Percentiles rank a stretch among this genome's conserved stretches.
These are phyloP conservation scores for Mikania micrantha DNA, from an alignment of 129 eudicot genomes.

Conservation along the genomic window DNA sequence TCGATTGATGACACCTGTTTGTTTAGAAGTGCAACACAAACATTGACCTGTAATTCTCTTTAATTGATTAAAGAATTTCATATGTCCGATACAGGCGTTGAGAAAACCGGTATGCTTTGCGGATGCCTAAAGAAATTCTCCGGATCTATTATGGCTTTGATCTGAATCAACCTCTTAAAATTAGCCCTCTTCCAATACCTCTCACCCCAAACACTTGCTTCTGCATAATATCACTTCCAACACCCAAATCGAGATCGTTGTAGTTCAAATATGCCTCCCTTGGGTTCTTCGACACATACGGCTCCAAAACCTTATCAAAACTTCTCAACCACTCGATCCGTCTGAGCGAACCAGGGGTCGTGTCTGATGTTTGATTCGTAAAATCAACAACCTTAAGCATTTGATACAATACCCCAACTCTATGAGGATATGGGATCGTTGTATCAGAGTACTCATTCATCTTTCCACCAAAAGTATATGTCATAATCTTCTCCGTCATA, in stretches of 20 bases:
- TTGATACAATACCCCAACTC: background rate
- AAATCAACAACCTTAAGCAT: background rate
- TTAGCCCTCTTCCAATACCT: slow-evolving; percentile 17
- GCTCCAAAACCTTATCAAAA: slow-evolving; percentile 3
- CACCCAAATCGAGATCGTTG: slow-evolving; percentile 28
- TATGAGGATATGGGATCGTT: background rate
- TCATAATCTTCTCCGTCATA: background rate
- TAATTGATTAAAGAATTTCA: background rate
- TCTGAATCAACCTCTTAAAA: slow-evolving; percentile 19
- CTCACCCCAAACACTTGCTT: slow-evolving; percentile 16
- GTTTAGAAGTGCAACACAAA: no score
- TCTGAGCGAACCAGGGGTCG: background rate
- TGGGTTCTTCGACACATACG: slow-evolving; percentile 22
- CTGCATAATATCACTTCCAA: background rate
- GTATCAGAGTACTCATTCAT: slow-evolving; percentile 11
- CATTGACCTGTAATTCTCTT: no score
- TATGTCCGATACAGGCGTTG: background rate
- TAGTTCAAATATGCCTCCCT: slow-evolving; percentile 24
- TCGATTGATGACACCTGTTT: no score
- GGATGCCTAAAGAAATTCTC: slow-evolving; percentile 15
- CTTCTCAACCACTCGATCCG: slow-evolving; percentile 11
- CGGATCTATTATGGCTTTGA: slow-evolving; percentile 21
- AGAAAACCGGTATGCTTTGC: slow-evolving; percentile 25
- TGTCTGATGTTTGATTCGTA: background rate
- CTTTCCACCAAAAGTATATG: slow-evolving; percentile 15